Conservation (phyloP, 202 grass and related monocot genomes). For the Musa balbisiana region DNA sequence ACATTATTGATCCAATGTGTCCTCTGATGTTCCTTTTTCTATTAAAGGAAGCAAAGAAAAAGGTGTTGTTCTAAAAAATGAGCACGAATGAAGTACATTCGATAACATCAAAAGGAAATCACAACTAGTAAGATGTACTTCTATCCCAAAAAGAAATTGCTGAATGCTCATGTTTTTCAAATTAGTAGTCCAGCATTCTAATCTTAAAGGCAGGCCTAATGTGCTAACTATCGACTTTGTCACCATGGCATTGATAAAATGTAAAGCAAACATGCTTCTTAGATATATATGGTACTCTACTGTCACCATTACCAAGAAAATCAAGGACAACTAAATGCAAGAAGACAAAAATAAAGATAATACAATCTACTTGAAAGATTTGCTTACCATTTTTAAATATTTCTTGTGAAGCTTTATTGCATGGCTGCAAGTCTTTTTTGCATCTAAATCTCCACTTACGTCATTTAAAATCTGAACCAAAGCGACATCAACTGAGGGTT, state of each 20-base stretch:
- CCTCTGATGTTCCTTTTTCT: neutral
- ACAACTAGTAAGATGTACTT: neutral
- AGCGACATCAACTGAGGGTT: neutral
- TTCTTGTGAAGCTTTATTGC: conserved; percentile 13
- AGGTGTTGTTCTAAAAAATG: neutral
- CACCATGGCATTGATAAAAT: neutral
- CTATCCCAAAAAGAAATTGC: neutral
- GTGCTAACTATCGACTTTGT: neutral
- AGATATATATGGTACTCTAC: neutral
- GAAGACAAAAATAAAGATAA: neutral
- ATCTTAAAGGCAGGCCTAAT: neutral
- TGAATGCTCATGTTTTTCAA: neutral
- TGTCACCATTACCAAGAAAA: neutral
- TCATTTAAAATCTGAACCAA: neutral
- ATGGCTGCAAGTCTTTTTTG: neutral
- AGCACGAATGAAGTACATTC: neutral
- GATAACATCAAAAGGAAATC: neutral
- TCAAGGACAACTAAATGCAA: neutral
- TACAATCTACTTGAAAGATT: neutral
- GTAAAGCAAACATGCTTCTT: neutral
- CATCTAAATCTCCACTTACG: neutral
- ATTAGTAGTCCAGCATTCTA: neutral
- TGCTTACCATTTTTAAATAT: conserved; percentile 10
- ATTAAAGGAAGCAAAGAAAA: neutral
- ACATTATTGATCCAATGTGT: neutral